Conservation (phyloP, 352 stramenopile species). For the Phytophthora lateralis region DNA sequence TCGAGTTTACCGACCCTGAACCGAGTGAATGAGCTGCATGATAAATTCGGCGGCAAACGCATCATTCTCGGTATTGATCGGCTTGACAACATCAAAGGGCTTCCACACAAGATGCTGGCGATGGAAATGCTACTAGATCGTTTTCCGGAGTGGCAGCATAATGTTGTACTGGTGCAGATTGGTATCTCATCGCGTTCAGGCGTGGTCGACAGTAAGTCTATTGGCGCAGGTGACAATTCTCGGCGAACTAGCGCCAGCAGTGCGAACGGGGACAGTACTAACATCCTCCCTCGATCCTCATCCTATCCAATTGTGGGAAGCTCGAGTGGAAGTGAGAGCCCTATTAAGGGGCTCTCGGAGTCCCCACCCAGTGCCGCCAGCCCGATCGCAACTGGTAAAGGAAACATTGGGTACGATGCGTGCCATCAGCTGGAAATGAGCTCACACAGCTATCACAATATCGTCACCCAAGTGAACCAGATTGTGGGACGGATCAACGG, state of each 20-base stretch:
- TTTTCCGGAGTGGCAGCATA: constrained; percentile 93
- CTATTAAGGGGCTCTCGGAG: constrained; percentile 32
- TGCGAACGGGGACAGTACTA: constrained; percentile 9
- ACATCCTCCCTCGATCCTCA: constrained; percentile 25
- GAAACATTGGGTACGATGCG: constrained; percentile 39
- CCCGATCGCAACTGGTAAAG: constrained; percentile 30
- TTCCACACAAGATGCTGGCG: constrained; percentile 88
- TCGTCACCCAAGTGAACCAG: constrained; percentile 86
- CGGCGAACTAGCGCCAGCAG: constrained; percentile 23
- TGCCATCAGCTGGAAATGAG: constrained; percentile 81
- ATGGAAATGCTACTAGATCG: constrained; percentile 87
- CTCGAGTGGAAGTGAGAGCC: constrained; percentile 34
- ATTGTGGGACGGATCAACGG: constrained; percentile 91
- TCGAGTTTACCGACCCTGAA: constrained; percentile 62
- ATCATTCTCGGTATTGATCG: constrained; percentile 87
- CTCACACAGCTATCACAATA: constrained; percentile 70
- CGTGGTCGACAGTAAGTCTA: constrained; percentile 45
- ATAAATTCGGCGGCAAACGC: constrained; percentile 80
- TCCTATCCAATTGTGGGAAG: constrained; percentile 30
- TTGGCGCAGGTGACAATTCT: constrained; percentile 13
- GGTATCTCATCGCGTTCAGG: constrained; percentile 89
- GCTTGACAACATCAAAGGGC: constrained; percentile 91
- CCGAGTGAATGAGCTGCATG: constrained; percentile 72
- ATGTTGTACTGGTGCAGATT: constrained; percentile 96
- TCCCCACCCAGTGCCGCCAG: constrained; percentile 27